These are phyloP conservation scores for Ophiostoma populinum DNA, from an alignment of 2,329 filamentous ascomycete genomes.

Conservation along the genomic window DNA sequence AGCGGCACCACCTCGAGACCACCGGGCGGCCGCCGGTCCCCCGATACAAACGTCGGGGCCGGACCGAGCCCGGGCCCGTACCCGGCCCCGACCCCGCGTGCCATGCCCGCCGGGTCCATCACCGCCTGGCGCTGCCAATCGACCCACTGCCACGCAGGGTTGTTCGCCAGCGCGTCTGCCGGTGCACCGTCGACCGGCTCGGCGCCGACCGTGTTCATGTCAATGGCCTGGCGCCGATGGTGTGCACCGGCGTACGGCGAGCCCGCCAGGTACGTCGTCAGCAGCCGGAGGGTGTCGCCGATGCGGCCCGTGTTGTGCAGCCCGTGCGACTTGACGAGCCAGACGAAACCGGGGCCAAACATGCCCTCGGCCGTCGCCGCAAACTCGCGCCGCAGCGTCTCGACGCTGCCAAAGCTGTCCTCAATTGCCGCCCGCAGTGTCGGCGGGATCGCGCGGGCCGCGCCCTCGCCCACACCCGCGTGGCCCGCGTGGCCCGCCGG, in stretches of 20 bases:
- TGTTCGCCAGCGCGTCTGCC: slow-evolving; percentile 17
- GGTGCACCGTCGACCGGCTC: slow-evolving; percentile 9
- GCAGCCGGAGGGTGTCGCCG: slow-evolving; percentile 37
- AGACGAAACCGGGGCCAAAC: slow-evolving; percentile 96
- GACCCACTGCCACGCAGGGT: slow-evolving; percentile 21
- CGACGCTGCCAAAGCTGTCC: slow-evolving; percentile 61
- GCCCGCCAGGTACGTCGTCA: slow-evolving; percentile 83
- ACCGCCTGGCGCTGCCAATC: slow-evolving; percentile 18
- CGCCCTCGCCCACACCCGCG: background rate
- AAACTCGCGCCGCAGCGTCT: slow-evolving; percentile 67
- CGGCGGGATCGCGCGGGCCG: slow-evolving; percentile 30
- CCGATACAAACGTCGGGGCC: background rate
- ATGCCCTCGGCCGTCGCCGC: slow-evolving; percentile 67
- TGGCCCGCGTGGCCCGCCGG: background rate
- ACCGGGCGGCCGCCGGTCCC: slow-evolving; percentile 36
- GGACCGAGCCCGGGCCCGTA: too few species aligned
- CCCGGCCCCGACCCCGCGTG: too few species aligned
- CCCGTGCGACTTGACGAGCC: slow-evolving; percentile 50
- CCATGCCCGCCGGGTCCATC: slow-evolving; percentile 7
- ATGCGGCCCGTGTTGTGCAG: slow-evolving; percentile 10
- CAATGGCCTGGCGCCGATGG: slow-evolving; percentile 50
- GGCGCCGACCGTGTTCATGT: slow-evolving; percentile 48
- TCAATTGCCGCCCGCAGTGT: slow-evolving; percentile 42
- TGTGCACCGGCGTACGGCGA: slow-evolving; percentile 76
- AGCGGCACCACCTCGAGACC: slow-evolving; percentile 56